A percentile compares a stretch with the other conserved stretches of the same genome.
Evolutionary conservation across 495 filamentous ascomycete species (phyloP).

Genomic region (Aspergillus hancockii): DNA sequence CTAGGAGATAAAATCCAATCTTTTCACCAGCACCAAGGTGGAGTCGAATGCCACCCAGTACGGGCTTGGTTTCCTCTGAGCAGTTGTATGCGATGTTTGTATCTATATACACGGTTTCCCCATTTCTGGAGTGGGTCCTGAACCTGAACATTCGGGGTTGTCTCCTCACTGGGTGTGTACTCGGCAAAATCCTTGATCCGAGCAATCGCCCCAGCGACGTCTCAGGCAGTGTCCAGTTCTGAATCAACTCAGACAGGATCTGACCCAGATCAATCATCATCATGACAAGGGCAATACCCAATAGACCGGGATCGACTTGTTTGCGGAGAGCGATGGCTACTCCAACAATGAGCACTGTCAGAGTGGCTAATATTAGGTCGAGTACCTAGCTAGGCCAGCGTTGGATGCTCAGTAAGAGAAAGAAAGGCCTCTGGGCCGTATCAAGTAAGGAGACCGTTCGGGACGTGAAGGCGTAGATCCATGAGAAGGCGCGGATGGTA

Average conservation of each 20-base stretch:
- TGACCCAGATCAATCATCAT: conserved; percentile 30
- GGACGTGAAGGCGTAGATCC: conserved; percentile 20
- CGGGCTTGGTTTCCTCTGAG: conserved; percentile 59
- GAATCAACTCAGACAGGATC: conserved; percentile 22
- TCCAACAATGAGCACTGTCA: conserved; percentile 29
- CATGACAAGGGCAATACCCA: conserved; percentile 32
- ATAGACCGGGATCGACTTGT: conserved; percentile 20
- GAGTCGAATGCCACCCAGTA: conserved; percentile 46
- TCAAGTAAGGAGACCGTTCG: conserved; percentile 24
- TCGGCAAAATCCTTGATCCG: conserved; percentile 35
- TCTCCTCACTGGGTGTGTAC: conserved; percentile 27
- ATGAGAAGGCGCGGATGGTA: conserved; percentile 45
- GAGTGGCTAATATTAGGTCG: conserved; percentile 23
- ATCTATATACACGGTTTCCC: conserved; percentile 73
- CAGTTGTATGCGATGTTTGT: conserved; percentile 61
- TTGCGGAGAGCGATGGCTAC: conserved; percentile 20
- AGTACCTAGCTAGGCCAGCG: conserved; percentile 37
- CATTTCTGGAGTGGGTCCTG: conserved; percentile 43
- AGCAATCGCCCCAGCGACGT: conserved; percentile 31
- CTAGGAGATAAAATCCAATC: too few species aligned
- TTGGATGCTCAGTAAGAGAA: conserved; percentile 44
- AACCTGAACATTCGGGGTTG: conserved; percentile 14
- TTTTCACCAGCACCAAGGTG: conserved; percentile 51
- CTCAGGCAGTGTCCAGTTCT: conserved; percentile 29
- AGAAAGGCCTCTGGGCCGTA: conserved; percentile 37